A percentile compares a stretch with the other conserved stretches of the same genome.
phyloP scores from a whole-genome alignment of 1,284 basidiomycete genomes.

The Ceratobasidium sp. region DNA sequence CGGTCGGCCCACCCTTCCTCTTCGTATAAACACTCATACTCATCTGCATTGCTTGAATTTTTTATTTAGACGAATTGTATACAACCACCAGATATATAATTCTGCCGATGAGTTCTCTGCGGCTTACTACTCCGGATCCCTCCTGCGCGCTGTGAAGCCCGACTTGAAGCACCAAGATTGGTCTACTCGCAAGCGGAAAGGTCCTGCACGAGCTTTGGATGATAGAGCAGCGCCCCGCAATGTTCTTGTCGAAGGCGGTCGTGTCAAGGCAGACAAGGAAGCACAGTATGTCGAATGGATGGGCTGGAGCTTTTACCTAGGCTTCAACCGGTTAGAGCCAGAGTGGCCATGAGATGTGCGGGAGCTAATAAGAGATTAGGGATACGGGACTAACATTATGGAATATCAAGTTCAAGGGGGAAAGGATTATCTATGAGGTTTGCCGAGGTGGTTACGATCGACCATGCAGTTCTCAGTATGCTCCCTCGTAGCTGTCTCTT shows the following conservation, averaged over 20 bases:
- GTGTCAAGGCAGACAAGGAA: constrained; percentile 66
- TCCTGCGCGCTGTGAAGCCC: constrained; percentile 57
- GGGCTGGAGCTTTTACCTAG: constrained; percentile 70
- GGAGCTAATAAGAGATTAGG: background rate
- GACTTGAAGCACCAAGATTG: constrained; percentile 56
- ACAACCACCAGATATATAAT: constrained; percentile 67
- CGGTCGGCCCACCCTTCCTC: constrained; percentile 53
- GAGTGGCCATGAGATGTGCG: background rate
- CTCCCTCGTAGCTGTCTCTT: constrained; percentile 56
- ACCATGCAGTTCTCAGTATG: background rate
- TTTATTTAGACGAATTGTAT: constrained; percentile 59
- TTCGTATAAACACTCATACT: background rate
- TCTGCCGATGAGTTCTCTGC: constrained; percentile 61
- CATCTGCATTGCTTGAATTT: background rate
- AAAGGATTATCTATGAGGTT: constrained; percentile 73
- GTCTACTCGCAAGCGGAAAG: constrained; percentile 60
- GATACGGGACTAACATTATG: constrained; percentile 64
- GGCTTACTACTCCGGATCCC: constrained; percentile 65
- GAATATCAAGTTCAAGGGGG: constrained; percentile 70
- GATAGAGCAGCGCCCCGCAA: constrained; percentile 69
- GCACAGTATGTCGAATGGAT: constrained; percentile 71
- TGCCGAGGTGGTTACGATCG: background rate
- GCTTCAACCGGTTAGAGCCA: constrained; percentile 64
- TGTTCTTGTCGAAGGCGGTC: constrained; percentile 66
- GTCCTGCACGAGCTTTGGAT: constrained; percentile 63